A percentile compares a stretch with the other conserved stretches of the same genome.
phyloP scores from a whole-genome alignment of 192 early-diverging fungal species.

The Podila clonocystis region DNA sequence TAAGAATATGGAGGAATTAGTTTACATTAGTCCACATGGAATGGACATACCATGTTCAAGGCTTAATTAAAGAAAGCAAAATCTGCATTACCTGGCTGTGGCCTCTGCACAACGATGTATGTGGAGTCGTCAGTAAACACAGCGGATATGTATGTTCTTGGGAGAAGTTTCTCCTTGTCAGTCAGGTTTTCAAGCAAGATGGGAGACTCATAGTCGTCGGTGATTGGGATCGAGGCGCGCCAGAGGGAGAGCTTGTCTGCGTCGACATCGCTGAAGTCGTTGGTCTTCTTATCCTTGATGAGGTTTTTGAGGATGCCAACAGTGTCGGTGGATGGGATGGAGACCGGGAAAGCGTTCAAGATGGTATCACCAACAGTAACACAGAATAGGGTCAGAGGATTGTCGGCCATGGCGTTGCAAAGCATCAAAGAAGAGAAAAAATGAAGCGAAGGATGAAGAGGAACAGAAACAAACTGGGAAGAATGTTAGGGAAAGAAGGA shows the following conservation, averaged over 20 bases:
- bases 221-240: neutral
- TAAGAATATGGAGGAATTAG: too few relatives aligned
- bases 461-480: too few relatives aligned
- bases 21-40: too few relatives aligned
- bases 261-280: neutral
- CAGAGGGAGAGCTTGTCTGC: constrained; percentile 7
- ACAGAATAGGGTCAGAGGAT: neutral
- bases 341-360: constrained; percentile 3
- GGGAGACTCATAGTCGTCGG: neutral
- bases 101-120: constrained; percentile 9
- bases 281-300: constrained; percentile 1
- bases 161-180: neutral
- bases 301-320: constrained; percentile 15
- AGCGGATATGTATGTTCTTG: neutral
- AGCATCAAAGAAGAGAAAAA: neutral
- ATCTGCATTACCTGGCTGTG: constrained; percentile 3
- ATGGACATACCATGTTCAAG: too few relatives aligned
- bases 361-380: constrained; percentile 3
- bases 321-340: neutral
- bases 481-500: too few relatives aligned
- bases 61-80: too few relatives aligned
- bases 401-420: neutral
- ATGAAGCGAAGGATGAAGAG: neutral
- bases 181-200: neutral
- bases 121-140: neutral